Evolutionary conservation across 345 rosid genomes (phyloP), one percentile per base, ranked within the genome.

Genomic region (Eucalyptus sideroxylon): DNA sequence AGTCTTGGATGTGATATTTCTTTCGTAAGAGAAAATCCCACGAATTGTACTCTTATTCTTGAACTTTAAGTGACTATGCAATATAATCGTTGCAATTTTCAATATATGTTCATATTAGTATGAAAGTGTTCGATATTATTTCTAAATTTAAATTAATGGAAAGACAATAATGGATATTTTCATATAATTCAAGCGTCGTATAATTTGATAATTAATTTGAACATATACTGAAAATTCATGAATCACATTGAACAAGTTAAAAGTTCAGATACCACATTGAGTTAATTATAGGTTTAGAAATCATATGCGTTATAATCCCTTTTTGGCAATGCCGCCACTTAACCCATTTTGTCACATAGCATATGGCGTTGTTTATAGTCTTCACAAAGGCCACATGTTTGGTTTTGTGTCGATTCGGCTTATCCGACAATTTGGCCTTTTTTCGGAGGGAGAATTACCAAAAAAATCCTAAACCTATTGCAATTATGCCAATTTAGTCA

Each of bases 251-350:
- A 53, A 53, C 24, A 19, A 19, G 1, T 56, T 56, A 24, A 4
- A 56, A 24, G 3, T 56, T 56, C 2, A 24, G 0, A 24, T 24
- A 56, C 1, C 2, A 56, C 13, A 10, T 56, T 10, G 1, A 5
- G 2, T 4, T 0, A 56, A 56, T 24, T 56, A 56, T 24, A 10
- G 0, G 6, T 56, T 24, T 56, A 56, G 1, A 0, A 23, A 56
- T 24, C 30, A 56, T 56, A 21, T 56, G 14, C 12, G 0, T 56
- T 56, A 56, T 24, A 0, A 56, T 56, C 14, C 62, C 0, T 24
- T 56, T 56, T 56, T 56, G 30, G 31, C 50, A 31, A 72, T 88
- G 65, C 4, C 5, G 10, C 21, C 5, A 31, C 15, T 37, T 1
- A 3, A 72, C 81, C 82, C 27, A 21, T 37, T 72, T 72, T 37